A percentile compares a stretch with the other conserved stretches of the same genome.
Conservation (phyloP, 768 basidiomycete genomes). For the Calocybe cyanea region DNA sequence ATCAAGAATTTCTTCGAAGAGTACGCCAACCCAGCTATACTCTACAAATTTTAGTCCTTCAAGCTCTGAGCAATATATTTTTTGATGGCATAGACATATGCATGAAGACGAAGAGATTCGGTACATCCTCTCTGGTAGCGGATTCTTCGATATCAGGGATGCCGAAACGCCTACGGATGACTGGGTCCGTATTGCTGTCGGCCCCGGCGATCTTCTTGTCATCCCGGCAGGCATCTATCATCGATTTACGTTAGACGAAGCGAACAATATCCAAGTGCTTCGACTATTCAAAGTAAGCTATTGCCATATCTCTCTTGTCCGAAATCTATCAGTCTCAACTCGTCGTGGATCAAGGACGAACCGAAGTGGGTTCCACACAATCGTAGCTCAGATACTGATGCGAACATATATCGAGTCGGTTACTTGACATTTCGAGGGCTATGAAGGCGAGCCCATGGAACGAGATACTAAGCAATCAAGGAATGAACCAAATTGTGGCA, state of each 20-base stretch:
- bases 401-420: conserved; percentile 54
- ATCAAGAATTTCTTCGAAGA: conserved; percentile 83
- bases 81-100: conserved; percentile 57
- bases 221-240: conserved; percentile 92
- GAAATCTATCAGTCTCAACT: no score
- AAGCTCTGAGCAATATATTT: no score
- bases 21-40: conserved; percentile 36
- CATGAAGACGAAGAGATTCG: conserved; percentile 97
- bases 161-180: conserved; percentile 60
- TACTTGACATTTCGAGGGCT: conserved; percentile 41
- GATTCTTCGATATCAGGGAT: conserved; percentile 90
- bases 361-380: conserved; percentile 87
- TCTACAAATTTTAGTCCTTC: neutral
- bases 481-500: neutral
- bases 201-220: conserved; percentile 79
- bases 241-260: conserved; percentile 85
- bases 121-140: conserved; percentile 81
- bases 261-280: conserved; percentile 69
- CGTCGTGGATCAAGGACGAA: conserved; percentile 49
- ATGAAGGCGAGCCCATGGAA: conserved; percentile 40
- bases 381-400: conserved; percentile 57
- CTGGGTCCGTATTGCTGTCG: conserved; percentile 81
- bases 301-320: neutral
- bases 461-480: conserved; percentile 27
- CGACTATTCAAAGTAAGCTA: conserved; percentile 75